Conservation (phyloP, 192 early-diverging fungal species). For the Rhizophagus prolifer region DNA sequence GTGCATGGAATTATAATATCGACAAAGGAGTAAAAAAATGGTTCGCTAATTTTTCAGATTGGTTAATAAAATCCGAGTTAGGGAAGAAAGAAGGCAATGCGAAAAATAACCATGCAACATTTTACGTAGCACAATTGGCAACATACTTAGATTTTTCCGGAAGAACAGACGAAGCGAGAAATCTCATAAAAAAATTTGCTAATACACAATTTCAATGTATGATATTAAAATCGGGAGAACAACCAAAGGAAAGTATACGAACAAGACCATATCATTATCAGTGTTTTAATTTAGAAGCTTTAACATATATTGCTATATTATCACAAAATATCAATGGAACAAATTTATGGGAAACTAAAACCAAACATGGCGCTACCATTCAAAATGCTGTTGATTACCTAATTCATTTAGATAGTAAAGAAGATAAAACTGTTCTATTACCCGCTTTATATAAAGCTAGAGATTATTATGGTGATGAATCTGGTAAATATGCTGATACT, state of each 20-base stretch:
- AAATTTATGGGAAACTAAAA: slow-evolving; percentile 17
- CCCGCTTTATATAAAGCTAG: slow-evolving; percentile 2
- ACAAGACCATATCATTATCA: slow-evolving; percentile 40
- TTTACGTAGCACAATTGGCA: slow-evolving; percentile 37
- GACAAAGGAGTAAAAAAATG: slow-evolving; percentile 22
- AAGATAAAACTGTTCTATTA: neutral
- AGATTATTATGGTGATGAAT: slow-evolving; percentile 16
- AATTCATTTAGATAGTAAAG: neutral
- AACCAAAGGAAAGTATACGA: slow-evolving; percentile 36
- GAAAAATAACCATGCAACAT: slow-evolving; percentile 37
- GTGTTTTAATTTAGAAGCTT: slow-evolving; percentile 39
- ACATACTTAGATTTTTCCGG: slow-evolving; percentile 31
- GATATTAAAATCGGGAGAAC: slow-evolving; percentile 29
- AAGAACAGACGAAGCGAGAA: slow-evolving; percentile 11
- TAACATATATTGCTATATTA: slow-evolving; percentile 7
- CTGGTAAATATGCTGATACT: neutral
- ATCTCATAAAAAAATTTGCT: slow-evolving; percentile 27
- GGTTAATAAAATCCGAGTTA: slow-evolving; percentile 33
- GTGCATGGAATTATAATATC: neutral
- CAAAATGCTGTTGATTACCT: slow-evolving; percentile 1
- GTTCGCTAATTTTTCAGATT: slow-evolving; percentile 29
- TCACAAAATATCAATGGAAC: slow-evolving; percentile 5
- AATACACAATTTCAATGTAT: slow-evolving; percentile 13
- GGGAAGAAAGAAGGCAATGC: slow-evolving; percentile 22
- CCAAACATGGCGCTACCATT: neutral